Base-by-base conservation (phyloP, 2,329 filamentous ascomycete species). In the Colletotrichum sp. region DNA sequence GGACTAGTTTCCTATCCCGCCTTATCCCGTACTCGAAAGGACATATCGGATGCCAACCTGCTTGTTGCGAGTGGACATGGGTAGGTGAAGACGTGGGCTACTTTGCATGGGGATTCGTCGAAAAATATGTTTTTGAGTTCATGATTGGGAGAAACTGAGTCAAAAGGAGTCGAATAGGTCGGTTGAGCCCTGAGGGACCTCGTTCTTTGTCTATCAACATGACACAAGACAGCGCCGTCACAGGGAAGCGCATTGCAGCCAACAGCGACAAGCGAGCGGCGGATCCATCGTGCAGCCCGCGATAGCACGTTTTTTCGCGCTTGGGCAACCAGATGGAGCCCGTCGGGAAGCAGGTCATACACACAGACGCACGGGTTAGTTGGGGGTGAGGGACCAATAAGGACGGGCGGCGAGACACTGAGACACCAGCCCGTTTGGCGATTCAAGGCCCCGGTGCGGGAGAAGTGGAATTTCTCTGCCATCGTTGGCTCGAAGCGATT, bases 351-450 rank as follows among this genome's bases (percentile, higher is more conserved):
- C 43, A 69, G 70, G 26, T 56, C 62, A 58, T 26, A 21, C 69
- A 75, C 73, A 59, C 56, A 64, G 58, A 59, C 58, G 59, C 26
- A 30, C 61, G 18, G 48, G 43, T 43, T 73, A 56, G 63, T 38
- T 69, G 65, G 62, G 67, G 48, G 36, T 26, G 30, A 64, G 68
- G 63, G 59, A 38, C 59, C 72, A 72, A 72, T 69, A 18, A 67
- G 56, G 26, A 72, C 34, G 61, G 71, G 56, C 65, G 66, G 67
- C 71, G 67, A 71, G 66, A 74, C 61, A 67, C 64, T 77, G 76
- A 77, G 76, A 77, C 76, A 76, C 67, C 64, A 76, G 62, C 52
- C 73, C 62, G 66, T 76, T 77, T 77, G 71, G 75, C 63, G 72
- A 76, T 56, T 74, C 69, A 69, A 68, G 61, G 38, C 66, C 52